These are phyloP conservation scores for Penicillium cosmopolitanum DNA, from an alignment of 495 filamentous ascomycete genomes.

Conservation along the genomic window DNA sequence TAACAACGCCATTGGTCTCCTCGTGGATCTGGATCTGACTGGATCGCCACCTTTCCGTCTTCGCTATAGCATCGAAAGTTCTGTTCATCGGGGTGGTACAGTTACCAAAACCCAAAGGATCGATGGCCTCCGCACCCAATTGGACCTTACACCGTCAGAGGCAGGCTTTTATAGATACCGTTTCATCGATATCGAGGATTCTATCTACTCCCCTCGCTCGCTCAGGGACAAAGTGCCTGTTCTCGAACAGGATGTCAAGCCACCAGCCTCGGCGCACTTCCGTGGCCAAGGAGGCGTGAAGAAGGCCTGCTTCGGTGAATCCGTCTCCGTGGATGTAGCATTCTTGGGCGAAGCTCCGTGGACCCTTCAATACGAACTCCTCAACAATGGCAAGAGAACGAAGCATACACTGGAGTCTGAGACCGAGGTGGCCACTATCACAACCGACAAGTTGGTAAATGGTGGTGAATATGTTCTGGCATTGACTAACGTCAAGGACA, in stretches of 20 bases:
- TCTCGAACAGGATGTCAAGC: constrained; percentile 89
- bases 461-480: constrained; percentile 89
- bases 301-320: constrained; percentile 80
- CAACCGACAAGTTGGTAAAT: constrained; percentile 68
- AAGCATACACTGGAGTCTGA: constrained; percentile 68
- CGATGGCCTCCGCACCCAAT: constrained; percentile 70
- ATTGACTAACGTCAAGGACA: constrained; percentile 82
- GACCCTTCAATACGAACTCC: constrained; percentile 88
- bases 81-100: constrained; percentile 46
- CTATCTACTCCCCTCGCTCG: constrained; percentile 64
- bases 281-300: constrained; percentile 53
- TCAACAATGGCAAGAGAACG: constrained; percentile 84
- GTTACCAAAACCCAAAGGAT: constrained; percentile 56
- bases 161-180: constrained; percentile 87
- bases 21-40: constrained; percentile 82
- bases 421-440: constrained; percentile 63
- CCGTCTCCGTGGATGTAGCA: constrained; percentile 69
- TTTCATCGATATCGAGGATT: constrained; percentile 79
- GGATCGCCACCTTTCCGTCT: constrained; percentile 89
- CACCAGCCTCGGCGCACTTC: constrained; percentile 80
- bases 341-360: constrained; percentile 84
- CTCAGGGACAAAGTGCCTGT: constrained; percentile 57
- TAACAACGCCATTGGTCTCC: constrained; percentile 85
- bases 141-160: constrained; percentile 78
- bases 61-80: constrained; percentile 67